Conservation (phyloP, 768 basidiomycete species). For the Tricholoma hemisulphureum region DNA sequence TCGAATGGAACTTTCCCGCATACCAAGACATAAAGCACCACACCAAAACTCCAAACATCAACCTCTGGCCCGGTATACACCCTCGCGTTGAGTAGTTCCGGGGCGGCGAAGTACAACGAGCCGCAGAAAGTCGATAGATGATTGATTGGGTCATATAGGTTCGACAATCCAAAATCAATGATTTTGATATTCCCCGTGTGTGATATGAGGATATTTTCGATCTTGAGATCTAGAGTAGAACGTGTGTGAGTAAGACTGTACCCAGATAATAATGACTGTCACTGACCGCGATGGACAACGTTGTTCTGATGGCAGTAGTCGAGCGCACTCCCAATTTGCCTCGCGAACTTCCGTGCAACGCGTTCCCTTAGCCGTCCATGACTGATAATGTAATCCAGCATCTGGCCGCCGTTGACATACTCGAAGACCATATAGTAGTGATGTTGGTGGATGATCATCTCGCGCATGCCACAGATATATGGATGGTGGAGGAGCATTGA, state of each 20-base stretch:
- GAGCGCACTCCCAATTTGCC: slow-evolving; percentile 94
- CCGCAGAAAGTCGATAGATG: slow-evolving; percentile 97
- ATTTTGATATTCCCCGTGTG: slow-evolving; percentile 99
- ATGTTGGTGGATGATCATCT: slow-evolving; percentile 96
- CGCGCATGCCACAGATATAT: slow-evolving; percentile 98
- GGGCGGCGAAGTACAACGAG: slow-evolving; percentile 97
- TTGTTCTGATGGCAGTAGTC: slow-evolving; percentile 98
- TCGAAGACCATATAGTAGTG: slow-evolving; percentile 99
- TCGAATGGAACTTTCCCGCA: slow-evolving; percentile 99
- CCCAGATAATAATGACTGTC: neutral
- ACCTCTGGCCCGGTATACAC: slow-evolving; percentile 98
- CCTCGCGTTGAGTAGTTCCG: slow-evolving; percentile 94
- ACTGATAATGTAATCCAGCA: slow-evolving; percentile 99
- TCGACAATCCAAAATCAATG: slow-evolving; percentile 98
- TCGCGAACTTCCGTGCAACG: slow-evolving; percentile 94
- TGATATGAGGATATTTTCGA: slow-evolving; percentile 99
- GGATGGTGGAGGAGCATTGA: slow-evolving; percentile 97
- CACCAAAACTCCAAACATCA: slow-evolving; percentile 98
- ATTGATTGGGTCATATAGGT: slow-evolving; percentile 79
- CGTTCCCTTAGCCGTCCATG: slow-evolving; percentile 94
- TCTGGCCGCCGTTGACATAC: slow-evolving; percentile 98
- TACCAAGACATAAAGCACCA: slow-evolving; percentile 95
- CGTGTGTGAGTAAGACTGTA: neutral
- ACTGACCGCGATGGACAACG: slow-evolving; percentile 88
- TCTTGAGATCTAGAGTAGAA: slow-evolving; percentile 76